These are phyloP conservation scores for Mitragyna speciosa DNA, from an alignment of 257 asterid species.

Conservation along the genomic window DNA sequence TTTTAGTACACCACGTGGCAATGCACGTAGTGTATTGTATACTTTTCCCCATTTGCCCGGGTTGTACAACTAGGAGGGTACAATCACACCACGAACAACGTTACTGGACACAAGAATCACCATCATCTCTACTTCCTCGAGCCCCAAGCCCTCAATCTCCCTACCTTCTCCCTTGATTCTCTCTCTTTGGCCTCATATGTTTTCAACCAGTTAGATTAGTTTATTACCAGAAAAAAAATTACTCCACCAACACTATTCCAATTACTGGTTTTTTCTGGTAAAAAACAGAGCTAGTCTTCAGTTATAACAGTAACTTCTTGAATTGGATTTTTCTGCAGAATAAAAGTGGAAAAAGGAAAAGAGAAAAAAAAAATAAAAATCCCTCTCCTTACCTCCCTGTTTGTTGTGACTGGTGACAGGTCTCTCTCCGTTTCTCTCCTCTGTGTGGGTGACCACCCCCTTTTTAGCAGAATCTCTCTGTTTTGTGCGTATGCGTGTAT, in stretches of 20 bases:
- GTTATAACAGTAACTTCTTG: background rate
- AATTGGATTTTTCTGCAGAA: conserved; percentile 13
- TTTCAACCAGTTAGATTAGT: background rate
- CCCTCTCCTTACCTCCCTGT: conserved; percentile 1
- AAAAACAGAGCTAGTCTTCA: background rate
- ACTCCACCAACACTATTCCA: background rate
- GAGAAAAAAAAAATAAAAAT: conserved; percentile 7
- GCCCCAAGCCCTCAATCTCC: conserved; percentile 52
- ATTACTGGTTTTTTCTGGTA: conserved; percentile 14
- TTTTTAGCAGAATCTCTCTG: conserved; percentile 21
- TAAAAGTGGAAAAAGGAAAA: conserved; percentile 10
- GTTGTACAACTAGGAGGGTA: background rate
- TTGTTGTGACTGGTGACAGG: conserved; percentile 15
- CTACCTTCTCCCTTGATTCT: conserved; percentile 5
- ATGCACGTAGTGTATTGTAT: too few relatives aligned
- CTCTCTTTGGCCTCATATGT: conserved; percentile 8
- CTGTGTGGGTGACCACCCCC: conserved; percentile 19
- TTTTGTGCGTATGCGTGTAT: background rate
- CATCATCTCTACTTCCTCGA: conserved; percentile 58
- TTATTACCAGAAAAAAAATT: background rate
- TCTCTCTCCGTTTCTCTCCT: conserved; percentile 17
- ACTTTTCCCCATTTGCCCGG: background rate
- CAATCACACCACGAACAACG: background rate
- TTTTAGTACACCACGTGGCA: too few relatives aligned
- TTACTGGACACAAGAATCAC: conserved; percentile 35